A percentile compares a stretch with the other conserved stretches of the same genome.
Conservation (phyloP, 164 flowering plant genomes). For the Amborella trichopoda region DNA sequence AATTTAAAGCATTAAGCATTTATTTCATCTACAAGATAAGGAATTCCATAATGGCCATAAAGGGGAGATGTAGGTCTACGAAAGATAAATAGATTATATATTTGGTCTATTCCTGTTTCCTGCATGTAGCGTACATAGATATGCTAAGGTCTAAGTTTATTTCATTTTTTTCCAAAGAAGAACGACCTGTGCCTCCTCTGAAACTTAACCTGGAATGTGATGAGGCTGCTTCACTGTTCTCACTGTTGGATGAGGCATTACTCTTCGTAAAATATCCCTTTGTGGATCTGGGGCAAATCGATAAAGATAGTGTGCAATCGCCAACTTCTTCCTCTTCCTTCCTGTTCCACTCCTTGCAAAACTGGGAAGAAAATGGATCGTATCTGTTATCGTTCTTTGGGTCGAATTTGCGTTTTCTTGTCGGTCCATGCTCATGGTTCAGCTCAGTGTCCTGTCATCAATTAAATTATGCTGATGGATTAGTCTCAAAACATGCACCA, state of each 20-base stretch:
- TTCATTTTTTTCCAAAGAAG: conserved; percentile 5
- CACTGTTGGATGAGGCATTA: conserved; percentile 31
- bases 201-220: conserved; percentile 17
- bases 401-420: conserved; percentile 2
- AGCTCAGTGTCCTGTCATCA: conserved; percentile 1
- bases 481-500: no score
- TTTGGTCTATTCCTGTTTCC: no score
- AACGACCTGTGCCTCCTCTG: conserved; percentile 21
- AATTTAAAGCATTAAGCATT: no score
- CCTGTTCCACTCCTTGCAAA: neutral
- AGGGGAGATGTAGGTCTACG: no score
- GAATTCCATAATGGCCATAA: no score
- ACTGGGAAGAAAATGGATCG: neutral
- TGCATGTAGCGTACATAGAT: conserved; percentile 8
- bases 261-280: conserved; percentile 3
- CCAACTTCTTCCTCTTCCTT: conserved; percentile 11
- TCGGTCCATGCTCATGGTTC: conserved; percentile 2
- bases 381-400: neutral
- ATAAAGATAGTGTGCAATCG: conserved; percentile 25
- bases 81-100: no score
- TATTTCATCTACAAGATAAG: no score
- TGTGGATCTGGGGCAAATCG: neutral
- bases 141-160: conserved; percentile 21
- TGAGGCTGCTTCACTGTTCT: conserved; percentile 39
- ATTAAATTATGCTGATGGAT: neutral